Evolutionary conservation across 108 stramenopile species (phyloP).

Genomic region (Chaetoceros tenuissimus): DNA sequence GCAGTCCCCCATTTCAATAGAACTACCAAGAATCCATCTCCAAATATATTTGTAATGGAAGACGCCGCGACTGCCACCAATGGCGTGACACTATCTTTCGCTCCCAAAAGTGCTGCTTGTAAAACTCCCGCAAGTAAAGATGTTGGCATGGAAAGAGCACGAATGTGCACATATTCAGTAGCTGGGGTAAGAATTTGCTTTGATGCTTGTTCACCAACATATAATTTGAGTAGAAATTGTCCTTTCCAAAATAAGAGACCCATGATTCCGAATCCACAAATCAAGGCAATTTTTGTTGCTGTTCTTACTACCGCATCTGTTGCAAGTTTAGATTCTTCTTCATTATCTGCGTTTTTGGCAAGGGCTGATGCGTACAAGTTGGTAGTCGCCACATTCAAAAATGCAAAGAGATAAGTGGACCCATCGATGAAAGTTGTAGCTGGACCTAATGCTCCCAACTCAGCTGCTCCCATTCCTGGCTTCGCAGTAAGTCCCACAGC

Average conservation of each 20-base stretch:
- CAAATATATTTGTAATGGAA: constrained; percentile 57
- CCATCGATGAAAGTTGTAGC: constrained; percentile 86
- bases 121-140: constrained; percentile 66
- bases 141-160: constrained; percentile 79
- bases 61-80: constrained; percentile 64
- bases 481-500: constrained; percentile 70
- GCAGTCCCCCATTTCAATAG: constrained; percentile 53
- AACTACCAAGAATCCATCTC: constrained; percentile 67
- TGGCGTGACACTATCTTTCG: constrained; percentile 79
- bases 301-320: constrained; percentile 68
- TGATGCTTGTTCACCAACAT: constrained; percentile 43
- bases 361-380: constrained; percentile 74
- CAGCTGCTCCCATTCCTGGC: constrained; percentile 23
- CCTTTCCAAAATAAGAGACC: constrained; percentile 43
- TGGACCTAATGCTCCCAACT: constrained; percentile 48
- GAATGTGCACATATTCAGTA: constrained; percentile 67
- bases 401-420: constrained; percentile 76
- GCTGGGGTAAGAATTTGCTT: neutral
- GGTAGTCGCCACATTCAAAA: constrained; percentile 84
- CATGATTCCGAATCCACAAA: constrained; percentile 68
- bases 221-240: constrained; percentile 60
- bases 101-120: constrained; percentile 73
- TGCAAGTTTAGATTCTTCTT: constrained; percentile 20
- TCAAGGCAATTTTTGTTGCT: constrained; percentile 49
- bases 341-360: constrained; percentile 31